phyloP scores from a whole-genome alignment of 2,329 filamentous ascomycete species.

The Xylariaceae sp. region DNA sequence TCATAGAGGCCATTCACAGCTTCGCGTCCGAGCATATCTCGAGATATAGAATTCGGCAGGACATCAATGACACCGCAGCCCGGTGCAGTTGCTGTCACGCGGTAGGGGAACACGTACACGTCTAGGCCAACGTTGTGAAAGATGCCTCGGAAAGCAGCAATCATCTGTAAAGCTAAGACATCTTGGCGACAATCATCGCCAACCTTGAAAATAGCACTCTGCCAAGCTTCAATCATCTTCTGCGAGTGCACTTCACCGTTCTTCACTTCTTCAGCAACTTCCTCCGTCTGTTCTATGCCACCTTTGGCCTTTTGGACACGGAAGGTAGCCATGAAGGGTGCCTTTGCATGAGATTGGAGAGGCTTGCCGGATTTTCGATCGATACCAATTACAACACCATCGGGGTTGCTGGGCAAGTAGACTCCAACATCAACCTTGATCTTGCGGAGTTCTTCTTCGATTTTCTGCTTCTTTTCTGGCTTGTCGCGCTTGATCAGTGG shows the following conservation, averaged over 20 bases:
- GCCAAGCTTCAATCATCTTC: constrained; percentile 91
- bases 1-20: constrained; percentile 98
- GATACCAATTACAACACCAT: constrained; percentile 96
- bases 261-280: constrained; percentile 56
- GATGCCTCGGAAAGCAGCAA: constrained; percentile 94
- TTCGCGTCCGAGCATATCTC: constrained; percentile 97
- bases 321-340: constrained; percentile 99
- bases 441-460: constrained; percentile 96
- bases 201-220: constrained; percentile 99
- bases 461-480: constrained; percentile 98
- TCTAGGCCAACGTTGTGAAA: constrained; percentile 95
- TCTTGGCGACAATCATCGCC: constrained; percentile 98
- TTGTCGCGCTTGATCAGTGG: constrained; percentile 92
- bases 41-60: constrained; percentile 94
- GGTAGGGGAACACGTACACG: constrained; percentile 95
- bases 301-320: constrained; percentile 82
- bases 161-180: constrained; percentile 95
- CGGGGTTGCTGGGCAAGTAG: constrained; percentile 95
- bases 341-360: constrained; percentile 96
- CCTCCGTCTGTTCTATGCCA: constrained; percentile 58
- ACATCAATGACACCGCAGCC: constrained; percentile 99
- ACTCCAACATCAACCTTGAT: constrained; percentile 97
- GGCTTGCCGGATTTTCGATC: constrained; percentile 98
- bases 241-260: constrained; percentile 43
- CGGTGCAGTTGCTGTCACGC: constrained; percentile 94